phyloP scores from a whole-genome alignment of 306 rosid genomes.

The Luffa aegyptiaca region DNA sequence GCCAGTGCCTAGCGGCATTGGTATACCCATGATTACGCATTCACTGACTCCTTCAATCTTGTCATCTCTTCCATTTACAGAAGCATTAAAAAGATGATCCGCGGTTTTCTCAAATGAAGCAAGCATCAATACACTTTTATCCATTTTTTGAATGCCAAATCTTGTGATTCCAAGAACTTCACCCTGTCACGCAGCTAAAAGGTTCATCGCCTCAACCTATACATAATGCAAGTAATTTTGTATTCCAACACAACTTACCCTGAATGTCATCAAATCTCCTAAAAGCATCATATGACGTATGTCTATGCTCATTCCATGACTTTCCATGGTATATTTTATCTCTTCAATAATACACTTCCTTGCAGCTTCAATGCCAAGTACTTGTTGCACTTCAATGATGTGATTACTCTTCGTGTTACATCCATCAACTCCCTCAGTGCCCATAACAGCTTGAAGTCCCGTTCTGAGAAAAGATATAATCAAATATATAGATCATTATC shows the following conservation, averaged over 20 bases:
- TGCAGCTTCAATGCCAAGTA: constrained; percentile 92
- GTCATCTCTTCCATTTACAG: constrained; percentile 58
- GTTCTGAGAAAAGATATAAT: constrained; percentile 25
- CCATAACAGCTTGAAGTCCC: constrained; percentile 75
- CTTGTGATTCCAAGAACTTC: constrained; percentile 87
- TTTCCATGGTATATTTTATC: constrained; percentile 65
- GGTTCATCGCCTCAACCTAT: not conserved
- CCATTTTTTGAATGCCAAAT: constrained; percentile 88
- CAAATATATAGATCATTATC: not conserved
- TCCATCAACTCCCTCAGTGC: constrained; percentile 77
- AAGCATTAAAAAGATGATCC: constrained; percentile 69
- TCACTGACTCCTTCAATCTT: constrained; percentile 85
- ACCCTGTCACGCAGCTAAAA: constrained; percentile 40
- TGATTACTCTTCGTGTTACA: constrained; percentile 60
- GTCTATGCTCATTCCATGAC: constrained; percentile 82
- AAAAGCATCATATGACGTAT: constrained; percentile 91
- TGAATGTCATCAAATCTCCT: constrained; percentile 83
- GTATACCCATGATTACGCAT: constrained; percentile 87
- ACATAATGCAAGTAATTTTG: not conserved
- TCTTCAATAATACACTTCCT: constrained; percentile 69
- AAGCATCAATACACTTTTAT: constrained; percentile 73
- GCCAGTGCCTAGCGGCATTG: constrained; percentile 81
- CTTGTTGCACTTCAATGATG: constrained; percentile 55
- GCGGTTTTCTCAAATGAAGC: constrained; percentile 89
- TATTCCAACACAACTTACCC: constrained; percentile 42